Base-by-base conservation (phyloP, 139 green algal species). In the Pedinophyceae sp. region DNA sequence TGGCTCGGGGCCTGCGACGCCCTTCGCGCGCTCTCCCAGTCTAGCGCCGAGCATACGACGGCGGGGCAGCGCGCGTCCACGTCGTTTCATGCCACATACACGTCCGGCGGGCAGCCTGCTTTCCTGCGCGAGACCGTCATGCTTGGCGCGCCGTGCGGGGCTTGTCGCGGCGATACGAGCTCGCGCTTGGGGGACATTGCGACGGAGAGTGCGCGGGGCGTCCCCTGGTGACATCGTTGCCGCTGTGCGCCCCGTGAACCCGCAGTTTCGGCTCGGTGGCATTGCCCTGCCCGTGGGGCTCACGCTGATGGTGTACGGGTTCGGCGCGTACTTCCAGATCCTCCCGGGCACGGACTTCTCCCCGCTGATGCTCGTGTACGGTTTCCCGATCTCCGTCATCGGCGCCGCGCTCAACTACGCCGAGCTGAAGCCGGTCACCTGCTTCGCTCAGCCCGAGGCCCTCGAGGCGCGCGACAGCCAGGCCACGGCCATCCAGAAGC, bases 401-500 rank as follows among this genome's bases (percentile, higher is more conserved):
- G 90, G 90, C 23, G 93, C 93, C 64, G 90, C 90, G 2, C 74
- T 98, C 22, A 82, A 73, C 54, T 93, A 93, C 59, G 86, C 82
- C 0, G 62, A 71, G 66, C 45, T 62, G 18, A 28, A 46, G 23
- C 45, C 45, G 20, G 45, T 56, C 20, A 39, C 34, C 38, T 58
- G 52, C 54, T 29, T n/a, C 49, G n/a, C 5, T 29, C 27, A 29
- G 7, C 10, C 34, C 10, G 73, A 75, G 2, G 91, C 91, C 2
- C 71, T 88, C 23, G 60, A 65, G 2, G 56, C 93, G 52, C 67
- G 91, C 0, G 78, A 75, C 2, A 57, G 48, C 1, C 83, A 98
- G 58, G 77, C 81, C 59, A 98, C 91, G 2, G 76, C 92, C 64
- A 97, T 95, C 57, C 85, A 97, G 64, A 93, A 93, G 59, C 62